Evolutionary conservation across 2,329 filamentous ascomycete genomes (phyloP).

Genomic region (Aspergillus luchuensis): DNA sequence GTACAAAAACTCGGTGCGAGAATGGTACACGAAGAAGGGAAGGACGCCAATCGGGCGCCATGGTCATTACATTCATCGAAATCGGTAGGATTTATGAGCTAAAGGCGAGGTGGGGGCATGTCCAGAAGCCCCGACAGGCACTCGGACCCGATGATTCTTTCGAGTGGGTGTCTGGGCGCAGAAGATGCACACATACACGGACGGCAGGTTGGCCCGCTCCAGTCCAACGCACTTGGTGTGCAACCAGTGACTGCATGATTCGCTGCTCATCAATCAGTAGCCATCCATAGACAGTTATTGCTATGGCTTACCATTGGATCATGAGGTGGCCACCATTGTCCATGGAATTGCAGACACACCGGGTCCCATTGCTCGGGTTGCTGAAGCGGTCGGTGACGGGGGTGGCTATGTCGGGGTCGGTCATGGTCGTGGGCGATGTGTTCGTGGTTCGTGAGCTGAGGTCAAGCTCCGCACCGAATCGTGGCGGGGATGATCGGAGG

Average conservation of each 20-base stretch:
- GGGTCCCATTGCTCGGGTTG: slow-evolving; percentile 55
- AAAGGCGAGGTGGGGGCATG: slow-evolving; percentile 43
- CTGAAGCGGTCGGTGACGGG: slow-evolving; percentile 57
- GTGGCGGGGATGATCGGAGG: slow-evolving; percentile 49
- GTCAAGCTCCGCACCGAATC: slow-evolving; percentile 39
- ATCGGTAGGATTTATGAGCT: slow-evolving; percentile 46
- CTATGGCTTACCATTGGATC: slow-evolving; percentile 58
- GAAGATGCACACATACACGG: slow-evolving; percentile 55
- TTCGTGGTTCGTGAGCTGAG: slow-evolving; percentile 43
- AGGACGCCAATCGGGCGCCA: not conserved
- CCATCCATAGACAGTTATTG: not conserved
- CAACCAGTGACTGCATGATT: slow-evolving; percentile 64
- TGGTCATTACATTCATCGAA: slow-evolving; percentile 30
- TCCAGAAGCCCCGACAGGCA: slow-evolving; percentile 32
- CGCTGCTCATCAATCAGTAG: slow-evolving; percentile 39
- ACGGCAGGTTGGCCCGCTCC: slow-evolving; percentile 49
- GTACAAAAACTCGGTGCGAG: not conserved
- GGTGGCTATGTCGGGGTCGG: slow-evolving; percentile 53
- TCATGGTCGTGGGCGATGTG: slow-evolving; percentile 54
- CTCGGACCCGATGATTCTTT: slow-evolving; percentile 39
- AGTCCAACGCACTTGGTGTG: slow-evolving; percentile 62
- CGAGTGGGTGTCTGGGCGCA: slow-evolving; percentile 50
- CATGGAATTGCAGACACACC: slow-evolving; percentile 60
- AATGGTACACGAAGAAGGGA: not conserved
- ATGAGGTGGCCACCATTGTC: slow-evolving; percentile 58